These are phyloP conservation scores for Nakazawaea pomicola DNA, from an alignment of 805 yeast species.

Conservation along the genomic window DNA sequence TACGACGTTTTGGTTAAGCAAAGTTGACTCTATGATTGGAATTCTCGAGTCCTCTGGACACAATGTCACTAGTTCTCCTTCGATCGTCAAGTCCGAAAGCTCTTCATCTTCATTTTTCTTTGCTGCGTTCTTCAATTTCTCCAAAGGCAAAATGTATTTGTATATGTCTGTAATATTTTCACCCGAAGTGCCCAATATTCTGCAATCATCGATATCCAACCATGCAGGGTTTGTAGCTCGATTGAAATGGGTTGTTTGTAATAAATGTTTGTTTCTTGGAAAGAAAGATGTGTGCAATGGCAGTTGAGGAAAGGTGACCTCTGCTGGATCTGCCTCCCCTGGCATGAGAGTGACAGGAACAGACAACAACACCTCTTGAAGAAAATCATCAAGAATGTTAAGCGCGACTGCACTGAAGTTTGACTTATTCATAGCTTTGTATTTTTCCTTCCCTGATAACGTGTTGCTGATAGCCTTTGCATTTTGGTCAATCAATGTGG, in stretches of 20 bases:
- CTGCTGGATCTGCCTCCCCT: slow-evolving; percentile 84
- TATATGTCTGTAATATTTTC: slow-evolving; percentile 77
- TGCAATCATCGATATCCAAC: slow-evolving; percentile 51
- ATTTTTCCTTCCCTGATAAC: slow-evolving; percentile 27
- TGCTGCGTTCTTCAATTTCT: slow-evolving; percentile 24
- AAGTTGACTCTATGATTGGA: slow-evolving; percentile 58
- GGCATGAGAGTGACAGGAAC: slow-evolving; percentile 79
- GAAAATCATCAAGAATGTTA: slow-evolving; percentile 50
- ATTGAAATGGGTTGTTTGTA: slow-evolving; percentile 32
- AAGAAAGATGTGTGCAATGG: slow-evolving; percentile 80
- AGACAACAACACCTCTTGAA: slow-evolving; percentile 50
- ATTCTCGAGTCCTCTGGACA: slow-evolving; percentile 38
- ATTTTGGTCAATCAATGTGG: slow-evolving; percentile 27
- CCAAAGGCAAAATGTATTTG: slow-evolving; percentile 52
- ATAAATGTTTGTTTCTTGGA: slow-evolving; percentile 34
- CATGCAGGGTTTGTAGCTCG: slow-evolving; percentile 71
- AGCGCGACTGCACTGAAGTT: slow-evolving; percentile 46
- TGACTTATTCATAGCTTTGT: slow-evolving; percentile 50
- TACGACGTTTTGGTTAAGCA: slow-evolving; percentile 80
- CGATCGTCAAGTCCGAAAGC: slow-evolving; percentile 20
- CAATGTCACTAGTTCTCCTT: slow-evolving; percentile 58
- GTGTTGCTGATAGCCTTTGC: slow-evolving; percentile 23
- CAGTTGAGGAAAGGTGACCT: slow-evolving; percentile 80
- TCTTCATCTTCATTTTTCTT: slow-evolving; percentile 19
- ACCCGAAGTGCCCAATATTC: slow-evolving; percentile 74